Base-by-base conservation (phyloP, 192 early-diverging fungal species). In the Tieghemiomyces parasiticus region DNA sequence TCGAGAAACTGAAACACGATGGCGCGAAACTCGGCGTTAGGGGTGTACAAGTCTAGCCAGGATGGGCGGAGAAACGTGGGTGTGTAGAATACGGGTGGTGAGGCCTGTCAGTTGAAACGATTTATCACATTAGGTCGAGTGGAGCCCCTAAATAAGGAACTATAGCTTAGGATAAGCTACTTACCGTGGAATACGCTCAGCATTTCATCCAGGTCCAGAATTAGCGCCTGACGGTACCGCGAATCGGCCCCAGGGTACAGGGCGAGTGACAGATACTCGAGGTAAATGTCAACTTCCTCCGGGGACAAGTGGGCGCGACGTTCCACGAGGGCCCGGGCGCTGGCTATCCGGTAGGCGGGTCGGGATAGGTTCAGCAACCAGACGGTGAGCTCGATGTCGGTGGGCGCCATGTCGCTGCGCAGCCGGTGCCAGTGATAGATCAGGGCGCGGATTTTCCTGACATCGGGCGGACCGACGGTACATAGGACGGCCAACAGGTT, bases 1-100 rank as follows among this genome's bases (percentile, higher is more conserved):
- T 58, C 55, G 14, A 58, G 20, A 58, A 58, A 58, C 35, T 58
- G 55, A 25, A 38, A n/a, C 19, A 58, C 55, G 35, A 58, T 58
- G 33, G 55, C 55, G n/a, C 33, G 55, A 38, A 58, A 58, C 34
- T 58, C 55, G 4, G 16, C 55, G 3, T n/a, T 30, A 22, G 55
- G 35, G 34, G 32, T 25, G 32, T 58, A 58, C 19, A 58, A 20
- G 14, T 58, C 49, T 50, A 28, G 26, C 20, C 20, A 13, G 13
- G 47, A 22, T 48, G 22, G 4, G n/a, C 47, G 13, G 24, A 14
- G n/a, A 48, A 48, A 48, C n/a, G n/a, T 6, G n/a, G 47, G 38
- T 6, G 16, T 42, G 16, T 42, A 42, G 16, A 42, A 22, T 14
- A 9, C 20, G 4, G 47, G n/a, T 48, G 24, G 24, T 25, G 24